Evolutionary conservation across 768 basidiomycete species (phyloP), one percentile per base, ranked within the genome.

Genomic region (Kwoniella dejecticola): DNA sequence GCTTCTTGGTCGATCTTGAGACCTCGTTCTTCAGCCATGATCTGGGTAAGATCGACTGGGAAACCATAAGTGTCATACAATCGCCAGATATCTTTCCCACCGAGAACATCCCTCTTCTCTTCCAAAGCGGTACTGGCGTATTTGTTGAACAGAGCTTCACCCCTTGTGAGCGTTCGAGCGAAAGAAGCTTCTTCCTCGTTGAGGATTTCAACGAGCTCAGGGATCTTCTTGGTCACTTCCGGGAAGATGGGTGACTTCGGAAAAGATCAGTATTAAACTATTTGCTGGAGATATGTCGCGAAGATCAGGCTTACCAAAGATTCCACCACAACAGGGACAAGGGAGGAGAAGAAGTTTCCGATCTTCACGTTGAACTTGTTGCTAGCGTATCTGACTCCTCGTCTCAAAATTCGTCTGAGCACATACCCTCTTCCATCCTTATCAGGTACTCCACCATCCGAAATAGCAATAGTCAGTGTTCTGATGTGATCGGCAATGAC

Each of bases 41-140:
- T 83, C 50, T 89, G 87, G 0, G 96, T 99, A 50, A 99, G 81
- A 75, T 99, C 96, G 41, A 91, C 92, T 0, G 96, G 96, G 82
- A 99, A 99, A 52, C 96, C 96, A 75, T 90, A 99, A 1, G 96
- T 98, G 77, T 99, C 96, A 77, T 98, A 98, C 52, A 99, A 80
- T 26, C 90, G 85, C 96, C 96, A 99, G 33, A 97, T 91, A 72
- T 99, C 95, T 68, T 88, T 89, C 24, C 96, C 96, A 61, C 82
- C 86, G 29, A 99, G 85, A 67, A 86, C 85, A 38, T 81, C 87
- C 4, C 80, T 70, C 7, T 87, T 87, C 48, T 83, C 81, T 54
- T 87, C 83, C 66, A 83, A 83, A 8, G 94, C 87, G 30, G 84
- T 83, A 26, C 81, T 74, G 21, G 89, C 89, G 78, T 91, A 96